Base-by-base conservation (phyloP, 768 basidiomycete genomes). In the Termitomyces sp. region DNA sequence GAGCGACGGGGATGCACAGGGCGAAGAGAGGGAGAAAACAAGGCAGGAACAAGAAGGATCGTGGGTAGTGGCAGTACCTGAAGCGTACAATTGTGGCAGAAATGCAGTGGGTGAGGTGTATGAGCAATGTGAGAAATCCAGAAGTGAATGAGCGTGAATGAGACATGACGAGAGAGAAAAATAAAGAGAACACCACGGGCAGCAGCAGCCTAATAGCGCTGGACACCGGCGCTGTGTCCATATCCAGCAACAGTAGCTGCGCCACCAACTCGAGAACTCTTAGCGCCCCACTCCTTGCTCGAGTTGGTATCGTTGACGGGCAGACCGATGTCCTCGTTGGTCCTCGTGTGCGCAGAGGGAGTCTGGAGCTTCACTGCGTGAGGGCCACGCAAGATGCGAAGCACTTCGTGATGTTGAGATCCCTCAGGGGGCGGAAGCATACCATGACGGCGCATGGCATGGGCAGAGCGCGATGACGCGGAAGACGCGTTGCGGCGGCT, bases 401-500 rank as follows among this genome's bases (percentile, higher is more conserved):
- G 52, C 5, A 54, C 34, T 8, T 55, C 60, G 6, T 40, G 57
- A 40, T 53, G 50, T 8, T 57, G 30, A 1, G 27, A n/a, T 12
- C 46, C 46, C n/a, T 18, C 10, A 20, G 32, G 37, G 18, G 3
- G 24, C 5, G 43, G 43, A 13, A 54, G 9, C 43, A 52, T 33
- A 9, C 40, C 56, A 18, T 49, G 32, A 9, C 59, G 56, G 14
- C 56, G 58, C 30, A 55, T 12, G 4, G 40, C 56, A 36, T 55
- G 61, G 5, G 32, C 56, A 26, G 61, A 59, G 34, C 58, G 58
- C 24, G 58, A 54, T 32, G 63, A 62, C 3, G 59, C 55, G 36
- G 59, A 62, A n/a, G 64, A 62, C 9, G 59, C 56, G 52, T 65
- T 60, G 5, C 59, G 59, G 43, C 51, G 58, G 44, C 61, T 50